Evolutionary conservation across 78 protist species (phyloP), one percentile per base, ranked within the genome.

Genomic region (Dictyostelium citrinum): DNA sequence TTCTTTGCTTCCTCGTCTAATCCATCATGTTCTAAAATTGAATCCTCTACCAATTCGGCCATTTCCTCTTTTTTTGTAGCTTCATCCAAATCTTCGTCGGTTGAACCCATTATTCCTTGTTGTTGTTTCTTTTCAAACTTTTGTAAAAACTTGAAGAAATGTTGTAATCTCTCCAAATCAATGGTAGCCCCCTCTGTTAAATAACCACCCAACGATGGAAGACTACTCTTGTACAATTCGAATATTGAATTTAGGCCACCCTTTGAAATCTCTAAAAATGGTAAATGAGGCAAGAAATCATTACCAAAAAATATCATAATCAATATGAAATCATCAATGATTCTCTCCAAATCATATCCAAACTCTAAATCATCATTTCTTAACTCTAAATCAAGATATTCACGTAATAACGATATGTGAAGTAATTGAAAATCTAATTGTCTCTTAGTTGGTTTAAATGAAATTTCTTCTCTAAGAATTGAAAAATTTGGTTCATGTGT

Each of bases 261-360:
- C 43, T 97, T 97, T 39, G 95, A 77, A 41, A 99, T 99, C 22
- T 98, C 98, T 31, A 99, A 91, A 22, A 98, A 90, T 10, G 99
- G 99, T 55, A 99, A 31, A 93, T 97, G 99, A 3, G 99, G 99
- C n/a, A 99, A 90, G 64, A 99, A 99, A 83, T 99, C 99, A 90
- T 99, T 99, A 10, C 99, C 99, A 10, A 96, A 96, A 51, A 99
- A 95, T 86, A 98, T 91, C 82, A 91, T 41, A 2, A 99, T 33
- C 74, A 98, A 98, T 74, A 99, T 95, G 51, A 97, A 99, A 86
- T 99, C 99, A 80, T 99, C 99, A 24, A 99, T 67, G 27, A 97
- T 45, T 0, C 99, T 74, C 91, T 99, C 99, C 12, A 98, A 70
- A 58, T 97, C 96, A 82, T 75, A 93, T 17, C 91, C 95, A 79